Conservation (phyloP, 2,329 filamentous ascomycete genomes). For the Fusarium nanum region DNA sequence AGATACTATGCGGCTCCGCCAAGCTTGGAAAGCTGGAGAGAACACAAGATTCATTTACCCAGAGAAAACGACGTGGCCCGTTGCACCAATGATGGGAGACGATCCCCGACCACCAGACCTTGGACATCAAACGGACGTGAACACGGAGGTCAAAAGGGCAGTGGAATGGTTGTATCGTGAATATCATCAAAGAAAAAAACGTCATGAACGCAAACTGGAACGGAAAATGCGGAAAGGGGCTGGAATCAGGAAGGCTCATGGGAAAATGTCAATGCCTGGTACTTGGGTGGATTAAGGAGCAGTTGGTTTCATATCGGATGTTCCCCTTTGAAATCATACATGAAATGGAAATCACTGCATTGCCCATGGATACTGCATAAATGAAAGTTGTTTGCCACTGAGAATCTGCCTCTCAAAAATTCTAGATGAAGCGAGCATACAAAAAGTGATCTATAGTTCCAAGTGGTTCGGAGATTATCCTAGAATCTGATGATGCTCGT, state of each 20-base stretch:
- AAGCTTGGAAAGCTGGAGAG: not conserved
- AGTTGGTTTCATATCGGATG: too few relatives aligned
- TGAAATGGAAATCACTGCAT: too few relatives aligned
- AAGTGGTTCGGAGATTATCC: too few relatives aligned
- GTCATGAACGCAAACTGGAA: not conserved
- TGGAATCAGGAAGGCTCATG: not conserved
- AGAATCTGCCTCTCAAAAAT: too few relatives aligned
- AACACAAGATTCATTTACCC: fast-evolving
- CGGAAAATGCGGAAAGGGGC: not conserved
- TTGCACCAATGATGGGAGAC: not conserved
- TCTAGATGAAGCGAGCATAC: too few relatives aligned
- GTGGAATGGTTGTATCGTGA: not conserved
- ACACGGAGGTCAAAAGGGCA: not conserved
- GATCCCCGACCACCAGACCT: not conserved
- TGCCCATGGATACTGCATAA: too few relatives aligned
- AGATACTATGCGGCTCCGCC: not conserved
- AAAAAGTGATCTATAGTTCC: too few relatives aligned
- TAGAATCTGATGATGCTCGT: too few relatives aligned
- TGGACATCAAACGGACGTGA: not conserved
- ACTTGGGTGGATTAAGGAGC: not conserved
- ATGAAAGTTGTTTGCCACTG: too few relatives aligned
- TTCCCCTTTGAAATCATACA: too few relatives aligned
- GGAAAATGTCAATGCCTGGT: fast-evolving
- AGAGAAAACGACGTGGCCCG: not conserved
- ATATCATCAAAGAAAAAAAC: not conserved